phyloP scores from a whole-genome alignment of 2,329 filamentous ascomycete species.

The Epichloe sibirici region DNA sequence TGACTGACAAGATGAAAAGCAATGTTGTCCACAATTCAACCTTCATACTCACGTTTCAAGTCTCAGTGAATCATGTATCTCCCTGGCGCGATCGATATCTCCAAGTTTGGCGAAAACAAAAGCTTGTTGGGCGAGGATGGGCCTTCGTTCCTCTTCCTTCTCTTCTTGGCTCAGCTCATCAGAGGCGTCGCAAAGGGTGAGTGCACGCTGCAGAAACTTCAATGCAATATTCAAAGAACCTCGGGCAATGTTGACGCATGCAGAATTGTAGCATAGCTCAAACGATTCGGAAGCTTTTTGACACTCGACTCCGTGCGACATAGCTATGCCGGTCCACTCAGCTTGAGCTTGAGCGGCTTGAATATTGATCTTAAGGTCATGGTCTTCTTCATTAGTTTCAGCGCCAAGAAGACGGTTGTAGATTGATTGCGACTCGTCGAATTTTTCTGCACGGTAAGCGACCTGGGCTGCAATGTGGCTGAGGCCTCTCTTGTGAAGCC shows the following conservation, averaged over 20 bases:
- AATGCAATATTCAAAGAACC: slow-evolving; percentile 54
- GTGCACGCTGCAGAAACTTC: slow-evolving; percentile 56
- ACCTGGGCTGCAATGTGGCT: slow-evolving; percentile 51
- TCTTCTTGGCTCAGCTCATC: slow-evolving; percentile 65
- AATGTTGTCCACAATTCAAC: neutral
- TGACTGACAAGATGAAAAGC: neutral
- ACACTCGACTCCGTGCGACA: slow-evolving; percentile 30
- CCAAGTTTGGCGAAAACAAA: slow-evolving; percentile 59
- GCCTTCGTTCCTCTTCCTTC: slow-evolving; percentile 59
- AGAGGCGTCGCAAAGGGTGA: slow-evolving; percentile 57
- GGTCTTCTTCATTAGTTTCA: slow-evolving; percentile 47
- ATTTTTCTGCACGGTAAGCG: slow-evolving; percentile 64
- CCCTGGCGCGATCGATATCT: slow-evolving; percentile 51
- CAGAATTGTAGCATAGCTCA: slow-evolving; percentile 71
- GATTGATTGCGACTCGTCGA: slow-evolving; percentile 50
- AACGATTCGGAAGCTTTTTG: slow-evolving; percentile 59
- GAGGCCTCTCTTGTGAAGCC: slow-evolving; percentile 22
- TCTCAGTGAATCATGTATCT: slow-evolving; percentile 50
- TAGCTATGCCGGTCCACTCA: slow-evolving; percentile 49
- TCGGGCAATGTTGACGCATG: slow-evolving; percentile 58
- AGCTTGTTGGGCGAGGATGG: slow-evolving; percentile 65
- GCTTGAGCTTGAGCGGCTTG: slow-evolving; percentile 61
- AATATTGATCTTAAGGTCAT: slow-evolving; percentile 67
- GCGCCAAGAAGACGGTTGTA: slow-evolving; percentile 46
- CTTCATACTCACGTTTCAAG: slow-evolving; percentile 41